These are phyloP conservation scores for Hyphopichia pseudoburtonii DNA, from an alignment of 1,139 yeast species.

Conservation along the genomic window DNA sequence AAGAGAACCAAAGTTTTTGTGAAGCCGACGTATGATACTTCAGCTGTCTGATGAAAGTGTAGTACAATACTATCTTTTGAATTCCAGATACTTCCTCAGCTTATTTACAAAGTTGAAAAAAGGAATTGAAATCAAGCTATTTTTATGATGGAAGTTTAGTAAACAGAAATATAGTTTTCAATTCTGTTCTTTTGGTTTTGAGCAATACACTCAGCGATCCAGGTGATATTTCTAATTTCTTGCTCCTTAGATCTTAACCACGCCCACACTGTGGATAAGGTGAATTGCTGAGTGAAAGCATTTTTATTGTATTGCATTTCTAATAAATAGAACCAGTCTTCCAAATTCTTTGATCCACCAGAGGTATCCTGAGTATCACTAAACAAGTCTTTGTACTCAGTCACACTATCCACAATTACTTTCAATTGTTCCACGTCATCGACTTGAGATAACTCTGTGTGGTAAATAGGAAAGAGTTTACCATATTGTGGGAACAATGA, in stretches of 20 bases:
- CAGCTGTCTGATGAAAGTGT: too few relatives aligned
- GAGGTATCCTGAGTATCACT: constrained; percentile 27
- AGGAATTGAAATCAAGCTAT: too few relatives aligned
- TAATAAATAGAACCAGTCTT: constrained; percentile 88
- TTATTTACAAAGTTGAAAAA: too few relatives aligned
- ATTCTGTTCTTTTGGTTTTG: constrained; percentile 83
- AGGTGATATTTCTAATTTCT: constrained; percentile 92
- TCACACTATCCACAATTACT: constrained; percentile 66
- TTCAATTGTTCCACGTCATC: constrained; percentile 88
- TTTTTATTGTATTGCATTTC: constrained; percentile 92
- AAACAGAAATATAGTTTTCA: constrained; percentile 74
- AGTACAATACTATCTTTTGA: too few relatives aligned
- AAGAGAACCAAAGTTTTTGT: too few relatives aligned
- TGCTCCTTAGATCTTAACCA: constrained; percentile 96
- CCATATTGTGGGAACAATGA: constrained; percentile 81
- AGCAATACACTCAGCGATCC: constrained; percentile 98
- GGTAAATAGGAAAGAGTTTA: constrained; percentile 72
- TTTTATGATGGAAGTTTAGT: too few relatives aligned
- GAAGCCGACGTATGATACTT: too few relatives aligned
- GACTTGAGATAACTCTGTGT: constrained; percentile 66
- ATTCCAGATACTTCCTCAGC: too few relatives aligned
- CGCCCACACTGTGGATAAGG: constrained; percentile 90
- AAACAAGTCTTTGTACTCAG: constrained; percentile 73
- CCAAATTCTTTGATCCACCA: constrained; percentile 60
- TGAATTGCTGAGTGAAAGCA: constrained; percentile 96